Conservation (phyloP, 2,329 filamentous ascomycete genomes). For the Apiospora arundinis region DNA sequence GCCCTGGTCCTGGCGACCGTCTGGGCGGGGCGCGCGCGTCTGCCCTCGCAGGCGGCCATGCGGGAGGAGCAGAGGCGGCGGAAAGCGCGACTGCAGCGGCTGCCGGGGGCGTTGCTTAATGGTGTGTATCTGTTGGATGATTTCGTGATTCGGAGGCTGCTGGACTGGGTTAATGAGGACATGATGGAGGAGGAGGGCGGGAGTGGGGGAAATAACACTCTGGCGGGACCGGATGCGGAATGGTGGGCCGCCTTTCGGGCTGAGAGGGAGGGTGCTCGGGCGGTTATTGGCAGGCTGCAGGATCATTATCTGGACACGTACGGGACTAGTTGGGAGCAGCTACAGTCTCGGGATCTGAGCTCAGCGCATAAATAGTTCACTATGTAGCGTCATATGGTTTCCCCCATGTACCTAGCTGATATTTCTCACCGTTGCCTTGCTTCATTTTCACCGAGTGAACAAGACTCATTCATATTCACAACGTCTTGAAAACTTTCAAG, state of each 20-base stretch:
- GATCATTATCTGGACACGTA: conserved; percentile 25
- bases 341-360: conserved; percentile 45
- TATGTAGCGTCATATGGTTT: too few relatives aligned
- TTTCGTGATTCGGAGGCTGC: conserved; percentile 41
- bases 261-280: conserved; percentile 40
- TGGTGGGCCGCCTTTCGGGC: conserved; percentile 32
- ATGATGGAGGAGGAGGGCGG: conserved; percentile 30
- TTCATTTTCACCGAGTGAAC: too few relatives aligned
- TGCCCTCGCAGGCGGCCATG: conserved; percentile 49
- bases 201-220: conserved; percentile 21
- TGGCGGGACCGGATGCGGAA: conserved; percentile 39
- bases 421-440: too few relatives aligned
- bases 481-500: not conserved
- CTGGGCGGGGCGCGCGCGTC: conserved; percentile 53
- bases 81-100: conserved; percentile 33
- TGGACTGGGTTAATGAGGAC: conserved; percentile 37
- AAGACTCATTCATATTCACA: too few relatives aligned
- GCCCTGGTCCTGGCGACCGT: conserved; percentile 66
- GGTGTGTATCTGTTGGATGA: conserved; percentile 41
- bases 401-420: too few relatives aligned
- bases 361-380: too few relatives aligned
- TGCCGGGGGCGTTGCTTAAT: conserved; percentile 41
- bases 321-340: conserved; percentile 50
- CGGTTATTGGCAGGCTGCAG: conserved; percentile 39
- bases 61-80: conserved; percentile 41